phyloP scores from a whole-genome alignment of 2,329 filamentous ascomycete species.

The Exophiala phaeomuriformis region DNA sequence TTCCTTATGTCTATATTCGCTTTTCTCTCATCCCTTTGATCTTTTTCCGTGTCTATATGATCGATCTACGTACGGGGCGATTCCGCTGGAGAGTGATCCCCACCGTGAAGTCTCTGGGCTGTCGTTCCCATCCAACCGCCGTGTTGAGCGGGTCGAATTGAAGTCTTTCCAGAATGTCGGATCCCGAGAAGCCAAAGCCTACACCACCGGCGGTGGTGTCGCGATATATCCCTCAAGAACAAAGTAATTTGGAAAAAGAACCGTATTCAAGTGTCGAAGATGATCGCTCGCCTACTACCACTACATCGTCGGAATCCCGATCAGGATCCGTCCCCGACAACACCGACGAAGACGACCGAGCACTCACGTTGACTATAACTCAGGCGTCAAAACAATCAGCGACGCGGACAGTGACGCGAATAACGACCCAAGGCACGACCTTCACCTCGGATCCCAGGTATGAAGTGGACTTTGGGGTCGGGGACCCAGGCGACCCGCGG shows the following conservation, averaged over 20 bases:
- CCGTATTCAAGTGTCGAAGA: slow-evolving; percentile 10
- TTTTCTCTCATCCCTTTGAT: not conserved
- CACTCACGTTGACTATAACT: slow-evolving; percentile 18
- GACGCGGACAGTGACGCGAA: slow-evolving; percentile 29
- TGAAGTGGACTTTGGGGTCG: slow-evolving; percentile 64
- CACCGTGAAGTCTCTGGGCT: no score
- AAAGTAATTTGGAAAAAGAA: slow-evolving; percentile 15
- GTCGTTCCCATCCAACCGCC: no score
- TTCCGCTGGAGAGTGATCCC: no score
- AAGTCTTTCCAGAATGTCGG: slow-evolving; percentile 5
- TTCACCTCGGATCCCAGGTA: slow-evolving; percentile 52
- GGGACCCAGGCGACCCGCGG: slow-evolving; percentile 57
- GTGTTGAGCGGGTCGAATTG: no score
- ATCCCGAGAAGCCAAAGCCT: slow-evolving; percentile 10
- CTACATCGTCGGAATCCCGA: slow-evolving; percentile 13
- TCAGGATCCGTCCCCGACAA: slow-evolving; percentile 4
- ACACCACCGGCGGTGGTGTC: slow-evolving; percentile 11
- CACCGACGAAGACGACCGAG: slow-evolving; percentile 14
- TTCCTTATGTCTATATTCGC: not conserved
- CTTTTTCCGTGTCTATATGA: no score
- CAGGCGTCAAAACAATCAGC: slow-evolving; percentile 15
- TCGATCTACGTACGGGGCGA: no score
- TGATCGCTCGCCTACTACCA: not conserved
- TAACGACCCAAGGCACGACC: slow-evolving; percentile 41
- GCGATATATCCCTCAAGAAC: slow-evolving; percentile 3